These are phyloP conservation scores for Candolleomyces efflorescens DNA, from an alignment of 768 basidiomycete species.

Conservation along the genomic window DNA sequence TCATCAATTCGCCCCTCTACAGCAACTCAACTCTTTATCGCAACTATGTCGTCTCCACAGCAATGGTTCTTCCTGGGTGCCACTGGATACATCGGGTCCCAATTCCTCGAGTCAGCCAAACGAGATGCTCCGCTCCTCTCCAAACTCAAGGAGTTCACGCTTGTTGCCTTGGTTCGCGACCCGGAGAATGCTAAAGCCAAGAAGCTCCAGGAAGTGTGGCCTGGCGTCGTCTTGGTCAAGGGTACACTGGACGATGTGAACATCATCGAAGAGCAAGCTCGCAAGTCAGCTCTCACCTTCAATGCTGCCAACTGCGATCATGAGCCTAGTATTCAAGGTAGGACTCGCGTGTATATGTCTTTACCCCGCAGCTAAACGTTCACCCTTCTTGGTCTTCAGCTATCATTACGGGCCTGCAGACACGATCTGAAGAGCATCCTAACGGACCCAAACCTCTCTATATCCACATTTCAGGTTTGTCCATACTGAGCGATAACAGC, in stretches of 20 bases:
- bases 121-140: slow-evolving; percentile 20
- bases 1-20: too few relatives aligned
- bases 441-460: slow-evolving; percentile 35
- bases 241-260: slow-evolving; percentile 33
- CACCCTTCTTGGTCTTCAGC: background rate
- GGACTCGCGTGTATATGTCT: background rate
- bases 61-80: slow-evolving; percentile 34
- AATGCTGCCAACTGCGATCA: slow-evolving; percentile 40
- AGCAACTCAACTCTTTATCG: too few relatives aligned
- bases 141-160: slow-evolving; percentile 16
- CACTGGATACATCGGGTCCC: slow-evolving; percentile 41
- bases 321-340: slow-evolving; percentile 28
- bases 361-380: background rate
- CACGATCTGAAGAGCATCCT: background rate
- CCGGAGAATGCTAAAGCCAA: slow-evolving; percentile 23
- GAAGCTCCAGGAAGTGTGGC: slow-evolving; percentile 27
- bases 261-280: slow-evolving; percentile 29
- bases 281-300: slow-evolving; percentile 35
- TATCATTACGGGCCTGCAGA: background rate
- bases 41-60: too few relatives aligned
- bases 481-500: slow-evolving; percentile 36
- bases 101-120: slow-evolving; percentile 32
- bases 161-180: slow-evolving; percentile 34
- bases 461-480: slow-evolving; percentile 40
- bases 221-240: slow-evolving; percentile 30